A percentile compares a stretch with the other conserved stretches of the same genome.
Conservation (phyloP, 306 rosid genomes). For the Cucumis cinereus region DNA sequence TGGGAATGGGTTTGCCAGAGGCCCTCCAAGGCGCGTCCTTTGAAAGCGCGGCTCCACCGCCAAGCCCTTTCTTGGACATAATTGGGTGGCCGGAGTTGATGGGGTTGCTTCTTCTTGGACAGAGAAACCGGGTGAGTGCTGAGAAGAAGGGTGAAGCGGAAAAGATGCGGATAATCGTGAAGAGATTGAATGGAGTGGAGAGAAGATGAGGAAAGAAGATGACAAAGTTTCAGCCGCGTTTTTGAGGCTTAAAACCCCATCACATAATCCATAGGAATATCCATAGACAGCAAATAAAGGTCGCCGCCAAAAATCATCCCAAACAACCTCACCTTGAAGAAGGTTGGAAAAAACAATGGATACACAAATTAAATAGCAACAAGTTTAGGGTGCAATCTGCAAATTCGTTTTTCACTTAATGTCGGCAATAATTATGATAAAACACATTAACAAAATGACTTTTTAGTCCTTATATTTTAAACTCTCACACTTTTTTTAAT, state of each 20-base stretch:
- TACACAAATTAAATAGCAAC: not conserved
- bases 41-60: conserved; percentile 29
- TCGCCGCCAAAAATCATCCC: not conserved
- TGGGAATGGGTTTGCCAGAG: conserved; percentile 50
- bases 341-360: not conserved
- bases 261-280: not conserved
- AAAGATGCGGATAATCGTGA: conserved; percentile 11
- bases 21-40: conserved; percentile 91
- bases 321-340: not conserved
- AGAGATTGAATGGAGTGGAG: not conserved
- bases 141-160: not conserved
- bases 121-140: too few relatives aligned
- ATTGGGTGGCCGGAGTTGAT: not conserved
- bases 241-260: not conserved
- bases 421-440: too few relatives aligned
- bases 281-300: not conserved
- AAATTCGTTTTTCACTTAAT: too few relatives aligned
- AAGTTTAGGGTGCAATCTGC: too few relatives aligned
- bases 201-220: not conserved
- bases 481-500: too few relatives aligned
- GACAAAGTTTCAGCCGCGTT: not conserved
- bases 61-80: conserved; percentile 55
- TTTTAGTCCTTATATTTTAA: too few relatives aligned
- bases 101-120: not conserved
- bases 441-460: too few relatives aligned